Percentiles rank a stretch among this genome's conserved stretches.
These are phyloP conservation scores for Ophiocordyceps australis DNA, from an alignment of 2,329 filamentous ascomycete species.

Conservation along the genomic window DNA sequence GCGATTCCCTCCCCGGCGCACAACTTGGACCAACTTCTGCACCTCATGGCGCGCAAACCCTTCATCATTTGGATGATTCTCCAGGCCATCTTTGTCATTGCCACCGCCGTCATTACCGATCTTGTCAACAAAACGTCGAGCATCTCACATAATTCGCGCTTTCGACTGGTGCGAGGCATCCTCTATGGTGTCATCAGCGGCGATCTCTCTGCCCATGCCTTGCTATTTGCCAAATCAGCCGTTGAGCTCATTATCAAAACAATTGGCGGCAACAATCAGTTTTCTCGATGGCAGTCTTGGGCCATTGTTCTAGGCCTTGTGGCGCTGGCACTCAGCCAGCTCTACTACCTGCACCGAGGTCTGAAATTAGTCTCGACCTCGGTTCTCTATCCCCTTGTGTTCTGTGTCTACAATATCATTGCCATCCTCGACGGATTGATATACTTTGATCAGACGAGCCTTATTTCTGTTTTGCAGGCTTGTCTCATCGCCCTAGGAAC, in stretches of 20 bases:
- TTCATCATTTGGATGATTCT: slow-evolving; percentile 83
- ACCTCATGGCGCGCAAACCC: slow-evolving; percentile 50
- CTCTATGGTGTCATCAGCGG: slow-evolving; percentile 82
- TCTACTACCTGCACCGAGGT: slow-evolving; percentile 89
- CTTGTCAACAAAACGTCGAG: slow-evolving; percentile 31
- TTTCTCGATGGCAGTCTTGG: slow-evolving; percentile 91
- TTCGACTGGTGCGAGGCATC: slow-evolving; percentile 65
- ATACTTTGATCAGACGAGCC: slow-evolving; percentile 80
- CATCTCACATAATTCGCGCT: slow-evolving; percentile 40
- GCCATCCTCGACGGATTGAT: slow-evolving; percentile 94
- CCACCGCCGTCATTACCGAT: slow-evolving; percentile 46
- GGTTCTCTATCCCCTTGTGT: slow-evolving; percentile 89
- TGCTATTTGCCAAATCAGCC: slow-evolving; percentile 88
- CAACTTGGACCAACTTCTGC: slow-evolving; percentile 63
- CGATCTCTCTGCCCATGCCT: slow-evolving; percentile 80
- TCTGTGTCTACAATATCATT: slow-evolving; percentile 98
- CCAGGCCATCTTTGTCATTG: slow-evolving; percentile 54
- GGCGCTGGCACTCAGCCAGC: slow-evolving; percentile 65
- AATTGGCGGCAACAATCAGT: slow-evolving; percentile 76
- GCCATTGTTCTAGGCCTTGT: slow-evolving; percentile 70
- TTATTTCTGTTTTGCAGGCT: slow-evolving; percentile 58
- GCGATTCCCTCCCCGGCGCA: slow-evolving; percentile 89
- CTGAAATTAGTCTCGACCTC: slow-evolving; percentile 91
- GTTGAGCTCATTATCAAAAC: slow-evolving; percentile 86
- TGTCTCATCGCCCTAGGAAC: slow-evolving; percentile 76